Base-by-base conservation (phyloP, 1,284 basidiomycete genomes). In the Apiotrichum veenhuisii region DNA sequence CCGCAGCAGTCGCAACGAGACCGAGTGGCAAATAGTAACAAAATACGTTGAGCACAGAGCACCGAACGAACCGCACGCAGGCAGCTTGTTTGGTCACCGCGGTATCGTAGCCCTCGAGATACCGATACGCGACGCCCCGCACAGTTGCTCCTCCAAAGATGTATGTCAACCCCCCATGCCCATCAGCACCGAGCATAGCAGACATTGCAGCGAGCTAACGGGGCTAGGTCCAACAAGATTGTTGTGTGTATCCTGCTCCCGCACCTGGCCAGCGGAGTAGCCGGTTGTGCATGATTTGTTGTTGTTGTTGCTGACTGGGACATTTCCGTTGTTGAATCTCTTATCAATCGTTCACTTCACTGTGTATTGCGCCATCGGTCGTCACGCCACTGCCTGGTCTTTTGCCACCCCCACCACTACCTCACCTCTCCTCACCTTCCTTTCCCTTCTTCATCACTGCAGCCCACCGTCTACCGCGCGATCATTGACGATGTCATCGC, bases 401-500 rank as follows among this genome's bases (percentile, higher is more conserved):
- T 30, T 12, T 30, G 5, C 30, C 7, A 7, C 7, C n/a, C n/a
- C n/a, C n/a, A n/a, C n/a, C n/a, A n/a, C n/a, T n/a, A 17, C 22
- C 23, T 23, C 34, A 25, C 9, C 41, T 17, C 17, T 1, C 18
- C 38, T 17, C 36, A 18, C 38, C 36, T 15, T 5, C 47, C 40
- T 12, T 43, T 11, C 5, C 23, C 14, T 38, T n/a, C 17, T 10
- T 33, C 8, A 12, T 26, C 34, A 47, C 34, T 25, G 14, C 58
- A 96, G 93, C 93, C 94, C 71, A 74, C 80, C 66, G 88, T 92
- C 68, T 98, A 98, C 78, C 88, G 94, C 64, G 78, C 85, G 65
- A 90, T 98, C 79, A 98, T 98, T 79, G 92, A 97, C 84, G 92
- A 97, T 80, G 94, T 98, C 63, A 88, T 98, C 70, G 80, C 81